These are phyloP conservation scores for Citrus maxima DNA, from an alignment of 345 rosid species.

Conservation along the genomic window DNA sequence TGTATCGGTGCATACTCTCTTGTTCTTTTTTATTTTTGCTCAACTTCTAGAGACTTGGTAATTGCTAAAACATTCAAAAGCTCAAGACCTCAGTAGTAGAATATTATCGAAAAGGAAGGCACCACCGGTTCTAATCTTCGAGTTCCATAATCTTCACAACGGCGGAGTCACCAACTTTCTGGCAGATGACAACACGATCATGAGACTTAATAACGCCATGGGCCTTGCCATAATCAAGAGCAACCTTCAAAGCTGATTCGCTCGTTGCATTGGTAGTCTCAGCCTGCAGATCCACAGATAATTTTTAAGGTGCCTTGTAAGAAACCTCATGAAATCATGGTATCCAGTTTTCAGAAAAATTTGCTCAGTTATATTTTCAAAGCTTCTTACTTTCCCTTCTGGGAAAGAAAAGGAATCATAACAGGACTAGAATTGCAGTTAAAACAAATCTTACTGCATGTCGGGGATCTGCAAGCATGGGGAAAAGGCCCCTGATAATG, in stretches of 20 bases:
- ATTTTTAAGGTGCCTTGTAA: background rate
- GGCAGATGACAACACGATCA: conserved; percentile 60
- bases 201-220: conserved; percentile 51
- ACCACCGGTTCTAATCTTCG: conserved; percentile 31
- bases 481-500: conserved; percentile 60
- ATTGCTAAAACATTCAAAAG: background rate
- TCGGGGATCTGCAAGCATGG: conserved; percentile 60
- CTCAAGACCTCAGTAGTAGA: background rate
- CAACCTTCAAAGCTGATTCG: conserved; percentile 56
- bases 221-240: conserved; percentile 61
- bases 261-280: conserved; percentile 35
- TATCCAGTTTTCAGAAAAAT: background rate
- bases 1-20: too few species aligned
- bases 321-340: background rate
- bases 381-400: background rate
- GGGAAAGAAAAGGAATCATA: background rate
- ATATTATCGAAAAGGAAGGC: background rate
- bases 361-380: background rate
- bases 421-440: background rate
- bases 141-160: conserved; percentile 67
- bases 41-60: too few species aligned
- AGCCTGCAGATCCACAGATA: conserved; percentile 35
- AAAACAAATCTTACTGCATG: conserved; percentile 41
- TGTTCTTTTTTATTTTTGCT: too few species aligned
- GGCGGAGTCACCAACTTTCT: conserved; percentile 58